Percentiles rank a stretch among this genome's conserved stretches.
Conservation (phyloP, 805 yeast genomes). For the Wickerhamomyces chaumierensis region DNA sequence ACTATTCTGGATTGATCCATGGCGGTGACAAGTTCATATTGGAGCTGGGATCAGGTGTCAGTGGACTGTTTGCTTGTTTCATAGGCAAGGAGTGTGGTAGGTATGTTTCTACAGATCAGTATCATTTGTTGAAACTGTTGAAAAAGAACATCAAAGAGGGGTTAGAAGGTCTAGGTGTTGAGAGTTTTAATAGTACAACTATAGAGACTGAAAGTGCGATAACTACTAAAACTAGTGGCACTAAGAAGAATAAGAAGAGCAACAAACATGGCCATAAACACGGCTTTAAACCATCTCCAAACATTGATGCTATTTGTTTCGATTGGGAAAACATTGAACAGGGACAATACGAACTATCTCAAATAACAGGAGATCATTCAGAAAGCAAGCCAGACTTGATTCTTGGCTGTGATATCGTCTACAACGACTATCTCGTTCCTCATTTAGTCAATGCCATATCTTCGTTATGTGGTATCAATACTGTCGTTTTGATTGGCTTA, state of each 20-base stretch:
- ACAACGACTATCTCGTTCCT: slow-evolving; percentile 47
- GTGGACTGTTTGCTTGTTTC: slow-evolving; percentile 37
- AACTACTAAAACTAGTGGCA: slow-evolving; percentile 1
- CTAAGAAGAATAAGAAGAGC: background rate
- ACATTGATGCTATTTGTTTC: slow-evolving; percentile 35
- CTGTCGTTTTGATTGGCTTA: slow-evolving; percentile 32
- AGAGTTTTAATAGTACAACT: slow-evolving; percentile 14
- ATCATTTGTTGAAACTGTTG: slow-evolving; percentile 38
- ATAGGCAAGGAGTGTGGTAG: slow-evolving; percentile 23
- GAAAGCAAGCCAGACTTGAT: slow-evolving; percentile 30
- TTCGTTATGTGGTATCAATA: slow-evolving; percentile 21
- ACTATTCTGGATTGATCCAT: background rate
- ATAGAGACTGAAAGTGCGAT: slow-evolving; percentile 3
- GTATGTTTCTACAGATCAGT: slow-evolving; percentile 51
- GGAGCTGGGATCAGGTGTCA: slow-evolving; percentile 55
- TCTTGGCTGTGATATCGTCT: slow-evolving; percentile 55
- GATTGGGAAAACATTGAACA: slow-evolving; percentile 49
- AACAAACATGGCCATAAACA: background rate
- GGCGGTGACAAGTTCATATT: slow-evolving; percentile 22
- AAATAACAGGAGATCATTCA: slow-evolving; percentile 3
- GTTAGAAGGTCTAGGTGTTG: slow-evolving; percentile 4
- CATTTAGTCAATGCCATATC: slow-evolving; percentile 34
- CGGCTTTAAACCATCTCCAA: background rate
- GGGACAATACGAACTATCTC: slow-evolving; percentile 20
- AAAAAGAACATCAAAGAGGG: slow-evolving; percentile 31